Percentiles rank a stretch among this genome's conserved stretches.
These are phyloP conservation scores for Grosmannia huntii DNA, from an alignment of 2,329 filamentous ascomycete genomes.

Conservation along the genomic window DNA sequence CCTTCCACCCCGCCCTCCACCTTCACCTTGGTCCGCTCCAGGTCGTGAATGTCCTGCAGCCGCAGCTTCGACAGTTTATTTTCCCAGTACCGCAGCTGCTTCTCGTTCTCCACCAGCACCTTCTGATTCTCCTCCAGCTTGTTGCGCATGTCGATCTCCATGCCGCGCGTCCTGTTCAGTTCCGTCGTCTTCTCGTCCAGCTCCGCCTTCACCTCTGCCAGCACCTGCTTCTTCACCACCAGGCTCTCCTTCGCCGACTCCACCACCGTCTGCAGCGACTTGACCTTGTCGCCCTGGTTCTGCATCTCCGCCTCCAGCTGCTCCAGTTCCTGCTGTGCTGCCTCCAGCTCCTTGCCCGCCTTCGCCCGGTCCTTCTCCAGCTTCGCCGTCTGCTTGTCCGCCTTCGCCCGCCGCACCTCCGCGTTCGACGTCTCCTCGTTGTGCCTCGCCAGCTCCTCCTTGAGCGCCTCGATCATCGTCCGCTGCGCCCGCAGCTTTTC, in stretches of 20 bases:
- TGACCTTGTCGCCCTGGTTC: constrained; percentile 62
- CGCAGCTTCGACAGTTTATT: constrained; percentile 78
- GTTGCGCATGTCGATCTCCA: constrained; percentile 97
- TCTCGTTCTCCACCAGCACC: constrained; percentile 72
- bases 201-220: constrained; percentile 67
- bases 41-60: constrained; percentile 68
- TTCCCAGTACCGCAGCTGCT: constrained; percentile 71
- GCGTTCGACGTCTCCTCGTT: constrained; percentile 74
- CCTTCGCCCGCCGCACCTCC: constrained; percentile 81
- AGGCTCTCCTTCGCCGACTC: constrained; percentile 74
- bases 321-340: constrained; percentile 59
- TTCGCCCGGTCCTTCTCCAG: constrained; percentile 72
- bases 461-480: constrained; percentile 77
- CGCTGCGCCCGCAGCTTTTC: constrained; percentile 85
- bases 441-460: constrained; percentile 70
- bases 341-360: constrained; percentile 65
- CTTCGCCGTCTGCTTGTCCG: constrained; percentile 82
- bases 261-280: constrained; percentile 57
- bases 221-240: constrained; percentile 65
- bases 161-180: constrained; percentile 75
- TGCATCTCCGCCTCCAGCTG: constrained; percentile 67
- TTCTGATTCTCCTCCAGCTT: constrained; percentile 96
- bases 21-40: constrained; percentile 28
- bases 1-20: constrained; percentile 6
- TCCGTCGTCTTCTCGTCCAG: constrained; percentile 77